Base-by-base conservation (phyloP, 2,329 filamentous ascomycete genomes). In the Lachnum nothofagi region DNA sequence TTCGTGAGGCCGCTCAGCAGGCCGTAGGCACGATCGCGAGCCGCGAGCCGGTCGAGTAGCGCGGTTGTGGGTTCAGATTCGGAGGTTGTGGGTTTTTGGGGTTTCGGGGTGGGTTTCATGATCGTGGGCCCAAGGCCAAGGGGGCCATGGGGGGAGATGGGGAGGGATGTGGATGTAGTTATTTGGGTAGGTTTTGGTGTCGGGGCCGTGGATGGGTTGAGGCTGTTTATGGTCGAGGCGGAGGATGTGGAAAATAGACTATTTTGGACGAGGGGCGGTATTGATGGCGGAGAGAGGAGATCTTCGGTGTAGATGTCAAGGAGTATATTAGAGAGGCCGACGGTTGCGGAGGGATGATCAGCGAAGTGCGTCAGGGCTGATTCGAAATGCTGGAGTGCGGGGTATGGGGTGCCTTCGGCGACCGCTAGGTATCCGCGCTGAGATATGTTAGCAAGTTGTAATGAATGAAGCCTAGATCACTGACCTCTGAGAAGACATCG, bases 21-120 rank as follows among this genome's bases (percentile, higher is more conserved):
- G 10, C 84, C 86, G 63, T 90, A 93, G 0, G 93, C 93, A 43
- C 93, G 80, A 64, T 97, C 93, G 17, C 91, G 82, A 14, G 91
- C 88, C 3, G 91, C 88, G n/a, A 97, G 79, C 9, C 90, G 82
- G 65, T 93, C 90, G 3, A 65, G 52, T 23, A 60, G 48, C 5
- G 59, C 57, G 9, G 62, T 59, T 22, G 59, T 51, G 2, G 58
- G 50, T 20, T 56, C 54, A 12, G n/a, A n/a, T n/a, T n/a, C 25
- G 25, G 25, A 6, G 25, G 25, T 27, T 27, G 25, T 6, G 12
- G 12, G n/a, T n/a, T n/a, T 34, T 57, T 60, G 25, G 56, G 43
- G 44, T 24, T 56, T 25, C 42, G 47, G 35, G 46, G 46, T 10
- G 50, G 45, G 31, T 39, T 44, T 8, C n/a, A n/a, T n/a, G n/a